These are phyloP conservation scores for Malassezia caprae DNA, from an alignment of 1,284 basidiomycete genomes.

Conservation along the genomic window DNA sequence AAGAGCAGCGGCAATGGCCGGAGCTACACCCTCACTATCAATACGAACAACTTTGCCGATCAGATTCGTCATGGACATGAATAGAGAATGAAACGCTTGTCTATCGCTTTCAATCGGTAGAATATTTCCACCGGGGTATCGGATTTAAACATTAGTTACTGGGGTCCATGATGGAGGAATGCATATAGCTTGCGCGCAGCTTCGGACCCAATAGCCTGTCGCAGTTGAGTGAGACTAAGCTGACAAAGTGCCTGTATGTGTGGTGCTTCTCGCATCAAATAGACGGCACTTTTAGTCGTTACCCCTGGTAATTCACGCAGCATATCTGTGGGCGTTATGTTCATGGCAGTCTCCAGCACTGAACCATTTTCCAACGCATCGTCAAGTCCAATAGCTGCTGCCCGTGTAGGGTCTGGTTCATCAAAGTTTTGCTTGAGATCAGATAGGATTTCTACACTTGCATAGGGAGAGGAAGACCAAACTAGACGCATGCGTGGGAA, in stretches of 20 bases:
- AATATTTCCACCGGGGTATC: background rate
- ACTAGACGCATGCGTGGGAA: conserved; percentile 87
- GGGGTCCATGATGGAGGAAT: conserved; percentile 51
- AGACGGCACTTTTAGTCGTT: conserved; percentile 70
- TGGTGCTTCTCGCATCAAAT: conserved; percentile 68
- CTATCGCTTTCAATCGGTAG: background rate
- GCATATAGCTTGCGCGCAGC: conserved; percentile 67
- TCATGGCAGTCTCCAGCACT: conserved; percentile 24
- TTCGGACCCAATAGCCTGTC: conserved; percentile 69
- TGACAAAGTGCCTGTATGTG: conserved; percentile 69
- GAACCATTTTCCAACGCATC: conserved; percentile 9
- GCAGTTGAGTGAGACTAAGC: conserved; percentile 58
- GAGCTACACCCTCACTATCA: background rate
- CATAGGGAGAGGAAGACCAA: conserved; percentile 91
- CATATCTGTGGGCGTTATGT: conserved; percentile 49
- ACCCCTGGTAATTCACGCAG: conserved; percentile 57
- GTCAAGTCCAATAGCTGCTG: conserved; percentile 52
- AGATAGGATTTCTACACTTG: conserved; percentile 80
- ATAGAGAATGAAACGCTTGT: background rate
- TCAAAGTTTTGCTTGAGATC: conserved; percentile 76
- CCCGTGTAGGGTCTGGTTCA: conserved; percentile 77
- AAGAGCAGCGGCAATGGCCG: conserved; percentile 3
- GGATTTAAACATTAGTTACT: background rate
- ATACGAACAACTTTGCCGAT: conserved; percentile 15
- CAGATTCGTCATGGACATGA: background rate